Conservation (phyloP, 2,329 filamentous ascomycete genomes). For the Microdochium trichocladiopsis region DNA sequence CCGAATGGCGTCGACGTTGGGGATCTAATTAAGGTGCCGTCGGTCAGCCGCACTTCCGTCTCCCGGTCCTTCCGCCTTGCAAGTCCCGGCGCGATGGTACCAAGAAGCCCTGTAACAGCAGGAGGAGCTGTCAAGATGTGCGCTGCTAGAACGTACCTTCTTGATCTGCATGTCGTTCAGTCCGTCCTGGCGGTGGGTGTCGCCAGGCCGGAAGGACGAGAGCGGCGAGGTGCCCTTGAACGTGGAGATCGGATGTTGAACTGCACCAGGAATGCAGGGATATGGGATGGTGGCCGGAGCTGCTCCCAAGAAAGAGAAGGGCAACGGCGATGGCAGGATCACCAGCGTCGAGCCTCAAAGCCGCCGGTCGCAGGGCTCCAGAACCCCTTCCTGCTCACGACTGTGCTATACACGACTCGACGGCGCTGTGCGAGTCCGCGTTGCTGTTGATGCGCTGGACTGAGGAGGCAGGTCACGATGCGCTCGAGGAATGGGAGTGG, state of each 20-base stretch:
- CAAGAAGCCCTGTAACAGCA: not conserved
- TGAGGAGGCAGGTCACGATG: not conserved
- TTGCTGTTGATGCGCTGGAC: not conserved
- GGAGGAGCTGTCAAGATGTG: too few relatives aligned
- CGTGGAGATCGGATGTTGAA: not conserved
- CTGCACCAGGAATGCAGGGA: not conserved
- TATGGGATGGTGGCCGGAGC: not conserved
- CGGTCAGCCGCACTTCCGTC: not conserved
- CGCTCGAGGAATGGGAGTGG: not conserved
- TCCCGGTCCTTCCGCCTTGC: not conserved
- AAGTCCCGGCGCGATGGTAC: not conserved
- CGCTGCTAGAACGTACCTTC: conserved; percentile 18
- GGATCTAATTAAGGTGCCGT: conserved; percentile 33
- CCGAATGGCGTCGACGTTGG: conserved; percentile 55
- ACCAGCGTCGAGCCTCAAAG: too few relatives aligned
- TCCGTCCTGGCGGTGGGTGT: not conserved
- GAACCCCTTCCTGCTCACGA: not conserved
- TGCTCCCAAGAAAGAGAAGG: not conserved
- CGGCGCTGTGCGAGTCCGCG: not conserved
- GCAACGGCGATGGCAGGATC: too few relatives aligned
- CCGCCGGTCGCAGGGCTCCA: not conserved
- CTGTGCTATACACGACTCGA: not conserved
- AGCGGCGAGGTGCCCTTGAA: conserved; percentile 4
- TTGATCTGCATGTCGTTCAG: conserved; percentile 19
- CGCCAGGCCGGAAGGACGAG: not conserved